phyloP scores from a whole-genome alignment of 192 early-diverging fungal species.

The Podila epigama region DNA sequence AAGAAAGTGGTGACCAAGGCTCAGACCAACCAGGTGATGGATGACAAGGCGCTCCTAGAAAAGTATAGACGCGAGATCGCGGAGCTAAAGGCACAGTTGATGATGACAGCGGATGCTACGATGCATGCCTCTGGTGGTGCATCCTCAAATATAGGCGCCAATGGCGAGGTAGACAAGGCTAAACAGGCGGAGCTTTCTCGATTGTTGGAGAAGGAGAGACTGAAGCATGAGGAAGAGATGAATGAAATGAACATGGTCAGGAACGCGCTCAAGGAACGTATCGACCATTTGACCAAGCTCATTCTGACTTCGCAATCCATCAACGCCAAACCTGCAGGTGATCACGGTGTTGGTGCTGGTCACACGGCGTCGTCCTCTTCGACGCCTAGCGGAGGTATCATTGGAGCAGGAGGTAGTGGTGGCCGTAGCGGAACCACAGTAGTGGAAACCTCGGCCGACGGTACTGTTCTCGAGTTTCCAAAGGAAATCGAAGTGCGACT shows the following conservation, averaged over 20 bases:
- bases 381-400: no score
- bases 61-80: conserved; percentile 84
- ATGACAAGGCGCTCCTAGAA: conserved; percentile 86
- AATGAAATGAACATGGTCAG: conserved; percentile 62
- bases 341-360: not conserved
- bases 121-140: conserved; percentile 60
- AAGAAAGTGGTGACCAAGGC: conserved; percentile 89
- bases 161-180: conserved; percentile 26
- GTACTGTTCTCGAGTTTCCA: conserved; percentile 21
- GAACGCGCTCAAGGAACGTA: conserved; percentile 82
- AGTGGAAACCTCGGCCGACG: conserved; percentile 18
- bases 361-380: not conserved
- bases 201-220: conserved; percentile 31
- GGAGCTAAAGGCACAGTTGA: conserved; percentile 72
- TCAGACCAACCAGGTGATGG: conserved; percentile 77
- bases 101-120: conserved; percentile 61
- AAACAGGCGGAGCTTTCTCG: conserved; percentile 35
- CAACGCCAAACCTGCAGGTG: conserved; percentile 41
- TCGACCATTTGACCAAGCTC: conserved; percentile 85
- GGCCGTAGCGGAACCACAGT: conserved; percentile 11
- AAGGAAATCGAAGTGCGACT: conserved; percentile 23
- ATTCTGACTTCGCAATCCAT: conserved; percentile 80
- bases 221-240: conserved; percentile 63
- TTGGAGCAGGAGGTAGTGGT: not conserved
- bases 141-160: conserved; percentile 50